These are phyloP conservation scores for Colletotrichum orchidophilum DNA, from an alignment of 2,329 filamentous ascomycete species.

Conservation along the genomic window DNA sequence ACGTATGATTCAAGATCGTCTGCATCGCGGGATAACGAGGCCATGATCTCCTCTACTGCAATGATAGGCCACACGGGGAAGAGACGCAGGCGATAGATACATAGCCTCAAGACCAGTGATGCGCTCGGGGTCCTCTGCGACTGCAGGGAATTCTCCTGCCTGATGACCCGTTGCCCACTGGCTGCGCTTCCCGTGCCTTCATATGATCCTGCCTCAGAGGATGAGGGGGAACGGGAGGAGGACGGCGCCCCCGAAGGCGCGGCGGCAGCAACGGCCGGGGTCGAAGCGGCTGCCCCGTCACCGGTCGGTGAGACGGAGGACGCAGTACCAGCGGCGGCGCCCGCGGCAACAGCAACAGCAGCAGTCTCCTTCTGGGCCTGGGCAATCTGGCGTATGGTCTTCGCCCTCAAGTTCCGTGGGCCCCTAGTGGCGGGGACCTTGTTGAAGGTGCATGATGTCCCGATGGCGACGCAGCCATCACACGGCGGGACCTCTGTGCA, in stretches of 20 bases:
- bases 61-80: conserved; percentile 64
- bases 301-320: neutral
- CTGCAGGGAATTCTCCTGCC: conserved; percentile 11
- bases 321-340: neutral
- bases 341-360: neutral
- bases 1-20: conserved; percentile 47
- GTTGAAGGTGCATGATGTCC: conserved; percentile 61
- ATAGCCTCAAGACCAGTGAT: conserved; percentile 42
- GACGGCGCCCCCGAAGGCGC: neutral
- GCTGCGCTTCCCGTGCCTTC: conserved; percentile 5
- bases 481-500: conserved; percentile 59
- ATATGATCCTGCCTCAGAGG: conserved; percentile 18
- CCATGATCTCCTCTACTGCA: conserved; percentile 52
- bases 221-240: conserved; percentile 19
- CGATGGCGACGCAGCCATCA: conserved; percentile 52
- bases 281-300: neutral
- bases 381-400: conserved; percentile 53
- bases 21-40: conserved; percentile 45
- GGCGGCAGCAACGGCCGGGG: neutral
- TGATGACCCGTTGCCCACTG: neutral
- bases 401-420: conserved; percentile 55
- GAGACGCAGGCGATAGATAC: conserved; percentile 58
- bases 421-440: conserved; percentile 54
- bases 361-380: conserved; percentile 38
- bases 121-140: conserved; percentile 26